Base-by-base conservation (phyloP, 495 filamentous ascomycete species). In the Aspergillus diversus region DNA sequence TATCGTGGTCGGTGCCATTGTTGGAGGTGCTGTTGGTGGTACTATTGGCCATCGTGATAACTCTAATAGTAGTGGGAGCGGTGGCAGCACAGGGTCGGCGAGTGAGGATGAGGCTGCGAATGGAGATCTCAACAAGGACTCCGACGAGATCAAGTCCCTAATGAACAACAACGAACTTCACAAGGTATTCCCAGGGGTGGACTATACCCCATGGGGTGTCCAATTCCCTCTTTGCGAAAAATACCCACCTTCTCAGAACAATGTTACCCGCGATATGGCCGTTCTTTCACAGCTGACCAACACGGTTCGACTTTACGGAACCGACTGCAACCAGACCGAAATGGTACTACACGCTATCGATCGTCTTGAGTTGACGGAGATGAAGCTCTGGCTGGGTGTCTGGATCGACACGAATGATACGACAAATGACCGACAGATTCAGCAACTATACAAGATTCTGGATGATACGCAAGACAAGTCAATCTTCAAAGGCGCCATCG, bases 261-360 rank as follows among this genome's bases (percentile, higher is more conserved):
- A 97, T 68, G 82, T 99, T 67, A 99, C 95, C 6, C 86, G 90
- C 43, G 95, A 99, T 69, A 77, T 99, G 57, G 95, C 95, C 31
- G 89, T 97, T 9, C 84, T 99, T 16, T 93, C 92, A 5, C 93
- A 97, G 71, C 81, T 99, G 35, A 97, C 92, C 59, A 93, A 96
- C 73, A 89, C 85, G 3, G 83, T 99, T 48, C 90, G 94, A 2
- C 83, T 98, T 13, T 99, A 99, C 72, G 95, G 95, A 31, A 97
- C 92, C 15, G 95, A 99, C 76, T 99, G 95, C 83, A 97, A 98
- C 72, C 94, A 97, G 75, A 97, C 95, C 0, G 87, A 97, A 71
- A 92, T 98, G 91, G 89, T 95, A 1, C 83, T 98, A 46, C 87
- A 94, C 68, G 86, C 93, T 6, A 88, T 99, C 70, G 80, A 89